Conservation (phyloP, 139 green algal species). For the Volvox reticuliferus region DNA sequence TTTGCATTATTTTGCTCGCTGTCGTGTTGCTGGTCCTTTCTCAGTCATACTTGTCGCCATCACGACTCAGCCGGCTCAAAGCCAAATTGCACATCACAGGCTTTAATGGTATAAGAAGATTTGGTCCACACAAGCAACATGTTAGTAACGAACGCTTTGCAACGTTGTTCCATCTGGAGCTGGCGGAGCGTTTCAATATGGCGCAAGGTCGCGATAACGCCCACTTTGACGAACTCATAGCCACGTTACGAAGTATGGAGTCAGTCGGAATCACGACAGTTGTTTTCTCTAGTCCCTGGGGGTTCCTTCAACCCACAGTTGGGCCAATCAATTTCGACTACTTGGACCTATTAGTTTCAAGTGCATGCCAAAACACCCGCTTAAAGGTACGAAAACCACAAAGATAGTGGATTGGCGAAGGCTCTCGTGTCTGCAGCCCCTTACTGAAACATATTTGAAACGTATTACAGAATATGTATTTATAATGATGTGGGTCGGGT, state of each 20-base stretch:
- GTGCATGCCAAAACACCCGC: not conserved
- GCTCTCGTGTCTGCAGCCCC: no score
- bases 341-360: not conserved
- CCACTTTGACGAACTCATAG: not conserved
- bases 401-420: no score
- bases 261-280: not conserved
- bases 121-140: not conserved
- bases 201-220: not conserved
- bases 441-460: no score
- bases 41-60: not conserved
- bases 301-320: not conserved
- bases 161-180: constrained; percentile 6
- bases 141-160: not conserved
- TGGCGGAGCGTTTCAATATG: constrained; percentile 4
- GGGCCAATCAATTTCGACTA: not conserved
- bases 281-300: constrained; percentile 1
- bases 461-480: no score
- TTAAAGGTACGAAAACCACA: constrained; percentile 22
- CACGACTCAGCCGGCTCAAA: not conserved
- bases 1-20: not conserved
- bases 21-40: not conserved
- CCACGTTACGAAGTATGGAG: not conserved
- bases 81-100: not conserved
- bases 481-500: not conserved
- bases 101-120: not conserved